Evolutionary conservation across 257 asterid species (phyloP).

Genomic region (Solanum raphanifolium): DNA sequence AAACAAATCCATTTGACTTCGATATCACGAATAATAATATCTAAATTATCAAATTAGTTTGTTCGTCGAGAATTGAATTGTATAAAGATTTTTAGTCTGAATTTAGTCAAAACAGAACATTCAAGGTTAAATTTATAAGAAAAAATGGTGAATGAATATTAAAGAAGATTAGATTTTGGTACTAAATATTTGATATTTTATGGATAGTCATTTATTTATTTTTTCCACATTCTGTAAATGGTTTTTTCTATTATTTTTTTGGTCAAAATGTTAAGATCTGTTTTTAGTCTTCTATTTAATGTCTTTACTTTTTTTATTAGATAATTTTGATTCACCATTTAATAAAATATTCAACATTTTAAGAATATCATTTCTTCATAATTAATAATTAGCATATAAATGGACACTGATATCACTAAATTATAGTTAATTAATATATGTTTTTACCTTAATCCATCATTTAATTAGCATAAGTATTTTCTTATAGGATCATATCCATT

Average conservation of each 20-base stretch:
- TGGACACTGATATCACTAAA: not conserved
- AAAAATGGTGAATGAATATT: not conserved
- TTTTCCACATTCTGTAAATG: not conserved
- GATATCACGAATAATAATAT: not conserved
- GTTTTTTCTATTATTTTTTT: not conserved
- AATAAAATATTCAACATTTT: not conserved
- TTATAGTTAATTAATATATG: not conserved
- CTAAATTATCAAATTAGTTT: not conserved
- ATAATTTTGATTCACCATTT: not conserved
- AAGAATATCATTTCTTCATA: not conserved
- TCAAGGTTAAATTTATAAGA: not conserved
- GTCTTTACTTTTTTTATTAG: not conserved
- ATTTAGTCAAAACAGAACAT: not conserved
- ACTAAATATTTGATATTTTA: not conserved
- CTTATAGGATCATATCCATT: not conserved
- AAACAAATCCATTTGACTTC: constrained; percentile 34
- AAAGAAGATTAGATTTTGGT: not conserved
- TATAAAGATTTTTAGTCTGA: not conserved
- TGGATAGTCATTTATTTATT: not conserved
- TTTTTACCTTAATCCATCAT: not conserved
- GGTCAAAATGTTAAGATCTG: not conserved
- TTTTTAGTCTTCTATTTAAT: not conserved
- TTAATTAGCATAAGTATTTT: not conserved
- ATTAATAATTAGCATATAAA: not conserved
- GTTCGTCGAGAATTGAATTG: not conserved